phyloP scores from a whole-genome alignment of 257 asterid species.

The Asclepias syriaca region DNA sequence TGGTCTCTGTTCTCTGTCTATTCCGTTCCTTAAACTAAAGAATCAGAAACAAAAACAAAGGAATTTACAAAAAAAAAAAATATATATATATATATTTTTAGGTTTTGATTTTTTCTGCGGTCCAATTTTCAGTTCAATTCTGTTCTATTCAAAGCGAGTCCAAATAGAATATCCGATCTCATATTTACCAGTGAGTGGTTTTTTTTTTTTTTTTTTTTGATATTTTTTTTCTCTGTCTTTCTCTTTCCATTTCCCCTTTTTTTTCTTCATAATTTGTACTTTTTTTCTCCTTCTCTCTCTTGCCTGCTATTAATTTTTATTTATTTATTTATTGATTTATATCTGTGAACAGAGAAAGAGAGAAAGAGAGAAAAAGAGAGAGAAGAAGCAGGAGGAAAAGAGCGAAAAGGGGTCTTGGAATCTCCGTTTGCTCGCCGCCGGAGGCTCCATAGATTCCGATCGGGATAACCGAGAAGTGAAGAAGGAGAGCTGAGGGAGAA shows the following conservation, averaged over 20 bases:
- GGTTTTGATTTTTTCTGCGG: background rate
- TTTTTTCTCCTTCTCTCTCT: conserved; percentile 8
- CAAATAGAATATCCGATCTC: conserved; percentile 15
- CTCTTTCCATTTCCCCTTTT: background rate
- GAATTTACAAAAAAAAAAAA: too few species aligned
- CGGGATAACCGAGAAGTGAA: conserved; percentile 6
- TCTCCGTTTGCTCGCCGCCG: conserved; percentile 21
- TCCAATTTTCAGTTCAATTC: conserved; percentile 16
- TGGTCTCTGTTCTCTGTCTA: background rate
- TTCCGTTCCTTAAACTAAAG: background rate
- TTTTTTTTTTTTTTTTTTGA: background rate
- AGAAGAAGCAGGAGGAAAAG: background rate
- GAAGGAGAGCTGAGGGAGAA: conserved; percentile 16
- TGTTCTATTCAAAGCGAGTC: conserved; percentile 15
- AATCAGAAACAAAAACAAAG: background rate
- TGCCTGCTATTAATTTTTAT: background rate
- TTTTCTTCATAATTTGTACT: background rate
- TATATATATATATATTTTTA: too few species aligned
- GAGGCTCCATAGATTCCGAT: conserved; percentile 24
- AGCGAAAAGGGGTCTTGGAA: conserved; percentile 2
- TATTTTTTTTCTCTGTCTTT: background rate
- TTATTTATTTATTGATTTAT: background rate
- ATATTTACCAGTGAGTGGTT: background rate
- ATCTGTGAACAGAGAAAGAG: background rate
- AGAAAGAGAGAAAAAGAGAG: background rate